These are phyloP conservation scores for Ophiostoma montium DNA, from an alignment of 2,329 filamentous ascomycete genomes.

Conservation along the genomic window DNA sequence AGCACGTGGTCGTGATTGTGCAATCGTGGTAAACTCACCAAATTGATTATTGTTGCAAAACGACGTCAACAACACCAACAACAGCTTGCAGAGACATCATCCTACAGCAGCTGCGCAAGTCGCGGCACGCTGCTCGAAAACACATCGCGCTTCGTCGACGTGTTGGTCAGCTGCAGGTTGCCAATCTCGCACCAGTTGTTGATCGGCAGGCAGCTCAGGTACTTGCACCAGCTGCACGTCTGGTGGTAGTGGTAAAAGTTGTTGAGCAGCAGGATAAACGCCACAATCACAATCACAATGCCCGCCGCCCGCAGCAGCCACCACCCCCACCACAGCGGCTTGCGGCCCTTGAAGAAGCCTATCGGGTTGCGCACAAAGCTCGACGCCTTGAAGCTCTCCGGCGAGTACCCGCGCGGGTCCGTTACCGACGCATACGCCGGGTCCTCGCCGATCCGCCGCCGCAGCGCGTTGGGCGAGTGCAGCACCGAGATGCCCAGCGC, in stretches of 20 bases:
- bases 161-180: constrained; percentile 16
- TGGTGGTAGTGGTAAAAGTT: constrained; percentile 78
- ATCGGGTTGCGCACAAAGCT: constrained; percentile 47
- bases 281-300: constrained; percentile 65
- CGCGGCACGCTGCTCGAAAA: constrained; percentile 2
- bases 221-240: constrained; percentile 85
- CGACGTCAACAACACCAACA: no score
- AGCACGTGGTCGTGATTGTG: no score
- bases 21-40: no score
- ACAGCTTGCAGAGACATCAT: no score
- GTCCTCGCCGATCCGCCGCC: constrained; percentile 57
- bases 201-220: constrained; percentile 70
- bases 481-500: constrained; percentile 75
- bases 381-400: constrained; percentile 26
- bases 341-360: constrained; percentile 82
- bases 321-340: constrained; percentile 95
- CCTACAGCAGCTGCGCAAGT: constrained; percentile 4
- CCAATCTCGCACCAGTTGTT: constrained; percentile 53
- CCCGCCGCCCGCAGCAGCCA: constrained; percentile 74
- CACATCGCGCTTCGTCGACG: constrained; percentile 15
- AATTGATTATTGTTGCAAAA: no score
- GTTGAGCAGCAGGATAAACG: constrained; percentile 73
- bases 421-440: constrained; percentile 56
- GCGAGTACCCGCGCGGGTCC: constrained; percentile 21
- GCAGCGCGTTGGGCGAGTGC: constrained; percentile 71